These are phyloP conservation scores for Tolypocladium sp. DNA, from an alignment of 2,329 filamentous ascomycete genomes.

Conservation along the genomic window DNA sequence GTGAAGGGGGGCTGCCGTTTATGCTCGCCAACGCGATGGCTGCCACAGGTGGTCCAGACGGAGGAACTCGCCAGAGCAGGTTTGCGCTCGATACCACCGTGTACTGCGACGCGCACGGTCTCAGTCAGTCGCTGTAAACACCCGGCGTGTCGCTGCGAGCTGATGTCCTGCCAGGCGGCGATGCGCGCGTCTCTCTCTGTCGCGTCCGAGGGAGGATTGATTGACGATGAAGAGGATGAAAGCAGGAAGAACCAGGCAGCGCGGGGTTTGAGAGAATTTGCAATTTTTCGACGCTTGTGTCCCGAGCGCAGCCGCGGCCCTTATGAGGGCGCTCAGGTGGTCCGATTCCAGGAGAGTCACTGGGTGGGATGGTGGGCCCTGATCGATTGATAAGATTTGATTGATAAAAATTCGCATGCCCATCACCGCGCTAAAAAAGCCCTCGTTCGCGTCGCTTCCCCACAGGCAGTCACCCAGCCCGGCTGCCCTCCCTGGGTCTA, in stretches of 20 bases:
- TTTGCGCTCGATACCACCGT: neutral
- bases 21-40: neutral
- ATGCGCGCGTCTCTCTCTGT: neutral
- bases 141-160: neutral
- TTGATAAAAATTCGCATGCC: slow-evolving; percentile 27
- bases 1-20: neutral
- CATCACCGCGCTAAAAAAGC: neutral
- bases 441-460: neutral
- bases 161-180: neutral
- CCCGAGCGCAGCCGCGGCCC: slow-evolving; percentile 2
- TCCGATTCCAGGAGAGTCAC: slow-evolving; percentile 24
- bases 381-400: slow-evolving; percentile 42
- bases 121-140: neutral
- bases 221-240: neutral
- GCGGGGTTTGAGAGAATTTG: slow-evolving; percentile 1
- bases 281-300: neutral
- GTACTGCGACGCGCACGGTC: neutral
- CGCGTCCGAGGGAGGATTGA: neutral
- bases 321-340: slow-evolving; percentile 8
- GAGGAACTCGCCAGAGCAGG: neutral
- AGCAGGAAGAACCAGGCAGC: neutral
- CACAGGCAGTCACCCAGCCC: neutral
- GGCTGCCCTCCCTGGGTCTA: neutral
- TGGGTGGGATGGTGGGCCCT: slow-evolving; percentile 15
- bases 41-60: neutral